Evolutionary conservation across 495 filamentous ascomycete species (phyloP), one percentile per base, ranked within the genome.

Genomic region (Aspergillus funiculosus): DNA sequence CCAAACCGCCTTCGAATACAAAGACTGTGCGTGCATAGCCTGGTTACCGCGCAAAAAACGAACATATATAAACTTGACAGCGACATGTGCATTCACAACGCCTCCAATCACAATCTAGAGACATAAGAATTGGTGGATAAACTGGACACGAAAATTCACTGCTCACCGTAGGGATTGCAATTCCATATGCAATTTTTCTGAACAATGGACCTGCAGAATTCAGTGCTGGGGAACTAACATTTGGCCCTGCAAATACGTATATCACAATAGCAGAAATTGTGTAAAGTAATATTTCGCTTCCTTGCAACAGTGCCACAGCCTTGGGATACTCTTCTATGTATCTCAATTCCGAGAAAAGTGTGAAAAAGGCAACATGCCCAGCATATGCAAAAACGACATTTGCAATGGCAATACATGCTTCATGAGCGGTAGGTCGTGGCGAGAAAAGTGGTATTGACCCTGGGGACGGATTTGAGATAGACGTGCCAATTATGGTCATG

Each of bases 291-390:
- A 78, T 83, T 51, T 86, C 82, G 25, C 75, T 68, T 40, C 74
- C 57, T 53, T 85, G 82, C 2, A 86, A 77, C 37, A 79, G 59
- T 22, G 71, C 70, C 18, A 89, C 74, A 0, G 85, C 74, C 61
- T 85, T 86, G 43, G 70, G 68, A 56, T 77, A 87, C 47, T 83
- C 77, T 15, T 62, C 57, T 0, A 82, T 82, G 0, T 80, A 77
- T 55, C 81, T 76, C 63, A 86, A 80, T 61, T 91, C 86, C 29
- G 82, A 79, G 59, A 87, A 84, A 65, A 90, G 82, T 37, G 72
- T 76, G 64, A 90, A 86, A 62, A 85, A 83, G 53, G 84, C 76
- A 56, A 85, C 68, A 67, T 87, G 76, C 47, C 83, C 69, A 63
- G 60, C 56, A 57, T 66, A 70, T 6, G 71, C 65, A 34, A 70